Conservation (phyloP, 2,329 filamentous ascomycete species). For the Venturia asperata region DNA sequence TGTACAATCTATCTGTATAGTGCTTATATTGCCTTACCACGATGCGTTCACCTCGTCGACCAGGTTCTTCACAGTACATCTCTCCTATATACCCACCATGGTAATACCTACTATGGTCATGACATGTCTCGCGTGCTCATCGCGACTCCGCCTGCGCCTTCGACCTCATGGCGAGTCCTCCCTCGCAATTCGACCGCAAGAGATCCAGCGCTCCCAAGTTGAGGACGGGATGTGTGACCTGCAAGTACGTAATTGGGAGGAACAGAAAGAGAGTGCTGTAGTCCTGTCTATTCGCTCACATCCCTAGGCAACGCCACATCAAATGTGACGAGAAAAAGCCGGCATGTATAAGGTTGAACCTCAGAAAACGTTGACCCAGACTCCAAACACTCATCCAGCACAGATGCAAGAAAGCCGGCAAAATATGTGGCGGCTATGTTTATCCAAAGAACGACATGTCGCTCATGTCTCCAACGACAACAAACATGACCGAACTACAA, state of each 20-base stretch:
- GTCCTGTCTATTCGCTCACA: background rate
- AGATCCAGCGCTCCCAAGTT: background rate
- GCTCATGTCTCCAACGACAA: background rate
- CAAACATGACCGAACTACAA: background rate
- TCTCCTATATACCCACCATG: too few species aligned
- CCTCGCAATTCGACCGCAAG: background rate
- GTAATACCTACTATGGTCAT: too few species aligned
- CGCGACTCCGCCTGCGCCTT: too few species aligned
- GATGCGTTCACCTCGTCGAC: background rate
- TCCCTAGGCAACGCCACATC: background rate
- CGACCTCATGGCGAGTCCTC: background rate
- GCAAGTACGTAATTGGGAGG: conserved; percentile 4
- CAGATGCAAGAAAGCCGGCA: conserved; percentile 8
- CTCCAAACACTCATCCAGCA: background rate
- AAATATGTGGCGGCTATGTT: conserved; percentile 4
- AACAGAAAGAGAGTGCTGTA: background rate
- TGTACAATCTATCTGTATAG: too few species aligned
- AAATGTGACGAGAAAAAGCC: conserved; percentile 2
- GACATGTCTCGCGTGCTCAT: background rate
- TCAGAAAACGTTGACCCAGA: background rate
- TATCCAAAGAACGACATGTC: background rate
- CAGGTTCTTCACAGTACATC: background rate
- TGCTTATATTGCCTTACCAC: background rate
- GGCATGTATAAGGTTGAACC: background rate
- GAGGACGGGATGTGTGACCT: background rate